Conservation (phyloP, 805 yeast species). For the Candida golubevii region DNA sequence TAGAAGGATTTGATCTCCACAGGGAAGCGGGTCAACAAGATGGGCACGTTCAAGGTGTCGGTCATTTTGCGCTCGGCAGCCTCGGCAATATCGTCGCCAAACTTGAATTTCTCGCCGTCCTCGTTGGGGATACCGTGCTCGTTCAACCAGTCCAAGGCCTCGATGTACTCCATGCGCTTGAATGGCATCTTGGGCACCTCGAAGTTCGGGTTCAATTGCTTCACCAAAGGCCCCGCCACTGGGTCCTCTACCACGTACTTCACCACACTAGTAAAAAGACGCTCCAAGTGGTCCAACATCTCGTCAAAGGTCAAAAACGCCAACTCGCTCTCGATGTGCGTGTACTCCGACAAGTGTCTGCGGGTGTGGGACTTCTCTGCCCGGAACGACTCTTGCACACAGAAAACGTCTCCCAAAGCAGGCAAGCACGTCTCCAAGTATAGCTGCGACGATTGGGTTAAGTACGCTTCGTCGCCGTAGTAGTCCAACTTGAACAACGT, state of each 20-base stretch:
- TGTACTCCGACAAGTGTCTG: slow-evolving; percentile 94
- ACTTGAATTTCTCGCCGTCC: slow-evolving; percentile 87
- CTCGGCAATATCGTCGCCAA: slow-evolving; percentile 99
- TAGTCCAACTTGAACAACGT: slow-evolving; percentile 89
- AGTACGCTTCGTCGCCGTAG: slow-evolving; percentile 94
- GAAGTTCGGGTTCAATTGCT: slow-evolving; percentile 91
- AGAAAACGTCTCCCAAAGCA: slow-evolving; percentile 93
- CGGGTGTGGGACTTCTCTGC: slow-evolving; percentile 99
- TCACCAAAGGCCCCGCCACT: slow-evolving; percentile 81
- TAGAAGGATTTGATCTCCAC: slow-evolving; percentile 95
- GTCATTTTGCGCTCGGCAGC: slow-evolving; percentile 99
- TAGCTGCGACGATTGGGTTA: slow-evolving; percentile 95
- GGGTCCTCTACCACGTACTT: slow-evolving; percentile 84
- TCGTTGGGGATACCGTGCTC: slow-evolving; percentile 93
- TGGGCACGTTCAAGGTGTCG: slow-evolving; percentile 89
- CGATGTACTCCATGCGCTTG: slow-evolving; percentile 83
- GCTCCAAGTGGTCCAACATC: slow-evolving; percentile 79
- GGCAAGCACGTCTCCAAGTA: slow-evolving; percentile 96
- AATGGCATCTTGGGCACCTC: slow-evolving; percentile 81
- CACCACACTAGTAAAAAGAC: slow-evolving; percentile 62
- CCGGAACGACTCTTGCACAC: slow-evolving; percentile 97
- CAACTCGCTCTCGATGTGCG: slow-evolving; percentile 94
- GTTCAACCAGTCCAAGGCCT: slow-evolving; percentile 94
- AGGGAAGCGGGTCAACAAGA: slow-evolving; percentile 90
- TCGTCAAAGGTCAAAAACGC: slow-evolving; percentile 87